Evolutionary conservation across 257 asterid species (phyloP).

Genomic region (Solanum habrochaites): DNA sequence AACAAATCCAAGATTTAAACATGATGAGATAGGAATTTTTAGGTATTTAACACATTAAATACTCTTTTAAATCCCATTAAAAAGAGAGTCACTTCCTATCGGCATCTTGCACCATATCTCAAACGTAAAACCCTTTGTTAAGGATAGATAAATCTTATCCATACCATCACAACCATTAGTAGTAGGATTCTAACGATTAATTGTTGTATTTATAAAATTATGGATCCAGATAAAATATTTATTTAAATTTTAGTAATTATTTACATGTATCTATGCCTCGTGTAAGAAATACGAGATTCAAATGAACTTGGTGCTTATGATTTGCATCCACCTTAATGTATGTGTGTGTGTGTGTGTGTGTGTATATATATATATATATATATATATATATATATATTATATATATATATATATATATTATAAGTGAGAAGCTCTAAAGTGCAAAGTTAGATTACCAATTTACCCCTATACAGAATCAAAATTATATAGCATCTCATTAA

Average conservation of each 20-base stretch:
- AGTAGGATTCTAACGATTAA: background rate
- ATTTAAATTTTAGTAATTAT: background rate
- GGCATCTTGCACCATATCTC: background rate
- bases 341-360: too few relatives aligned
- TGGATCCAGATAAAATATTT: background rate
- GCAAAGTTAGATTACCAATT: too few relatives aligned
- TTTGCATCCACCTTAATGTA: background rate
- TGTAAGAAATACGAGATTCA: background rate
- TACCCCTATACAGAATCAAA: too few relatives aligned
- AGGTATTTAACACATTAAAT: background rate
- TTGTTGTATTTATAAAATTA: background rate
- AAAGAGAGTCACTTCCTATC: background rate
- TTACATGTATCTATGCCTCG: background rate
- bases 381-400: too few relatives aligned
- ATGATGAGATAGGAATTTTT: too few relatives aligned
- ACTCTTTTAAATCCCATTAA: background rate
- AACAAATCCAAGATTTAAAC: background rate
- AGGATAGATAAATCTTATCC: background rate
- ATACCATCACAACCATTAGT: background rate
- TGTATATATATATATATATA: background rate
- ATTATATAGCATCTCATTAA: too few relatives aligned
- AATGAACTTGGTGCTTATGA: background rate
- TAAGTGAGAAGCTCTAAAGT: too few relatives aligned
- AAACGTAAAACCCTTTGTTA: background rate
- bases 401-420: too few relatives aligned